Evolutionary conservation across 2,329 filamentous ascomycete species (phyloP).

Genomic region (Talaromyces sp.): DNA sequence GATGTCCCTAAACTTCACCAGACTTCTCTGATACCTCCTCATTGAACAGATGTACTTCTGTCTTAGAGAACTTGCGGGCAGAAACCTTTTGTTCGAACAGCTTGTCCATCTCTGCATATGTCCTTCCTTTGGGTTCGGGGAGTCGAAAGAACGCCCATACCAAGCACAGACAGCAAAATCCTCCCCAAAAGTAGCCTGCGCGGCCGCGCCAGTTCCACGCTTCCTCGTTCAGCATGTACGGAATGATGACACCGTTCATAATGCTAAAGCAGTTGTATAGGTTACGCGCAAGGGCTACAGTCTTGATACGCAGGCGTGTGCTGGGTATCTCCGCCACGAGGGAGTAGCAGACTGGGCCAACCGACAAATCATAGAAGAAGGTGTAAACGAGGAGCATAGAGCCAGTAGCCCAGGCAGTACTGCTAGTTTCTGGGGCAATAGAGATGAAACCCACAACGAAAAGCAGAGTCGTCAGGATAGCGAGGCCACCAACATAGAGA

Average conservation of each 20-base stretch:
- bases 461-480: background rate
- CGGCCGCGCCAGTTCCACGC: slow-evolving; percentile 24
- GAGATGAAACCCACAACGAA: background rate
- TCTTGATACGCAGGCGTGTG: slow-evolving; percentile 41
- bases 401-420: slow-evolving; percentile 41
- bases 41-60: no score
- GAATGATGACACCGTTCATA: slow-evolving; percentile 36
- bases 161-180: slow-evolving; percentile 72
- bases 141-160: slow-evolving; percentile 76
- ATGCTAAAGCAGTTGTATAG: slow-evolving; percentile 37
- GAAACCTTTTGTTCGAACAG: background rate
- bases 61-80: background rate
- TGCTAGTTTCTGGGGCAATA: background rate
- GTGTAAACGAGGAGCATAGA: background rate
- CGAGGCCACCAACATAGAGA: background rate
- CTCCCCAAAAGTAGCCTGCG: slow-evolving; percentile 39
- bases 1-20: no score
- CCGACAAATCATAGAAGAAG: slow-evolving; percentile 26
- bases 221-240: slow-evolving; percentile 35
- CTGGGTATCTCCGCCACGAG: slow-evolving; percentile 42
- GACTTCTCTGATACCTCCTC: no score
- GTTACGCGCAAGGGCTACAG: slow-evolving; percentile 39
- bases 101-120: background rate
- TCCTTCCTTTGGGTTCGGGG: slow-evolving; percentile 58
- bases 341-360: slow-evolving; percentile 37